Base-by-base conservation (phyloP, 495 filamentous ascomycete species). In the Hyphodiscus hymeniophilus region DNA sequence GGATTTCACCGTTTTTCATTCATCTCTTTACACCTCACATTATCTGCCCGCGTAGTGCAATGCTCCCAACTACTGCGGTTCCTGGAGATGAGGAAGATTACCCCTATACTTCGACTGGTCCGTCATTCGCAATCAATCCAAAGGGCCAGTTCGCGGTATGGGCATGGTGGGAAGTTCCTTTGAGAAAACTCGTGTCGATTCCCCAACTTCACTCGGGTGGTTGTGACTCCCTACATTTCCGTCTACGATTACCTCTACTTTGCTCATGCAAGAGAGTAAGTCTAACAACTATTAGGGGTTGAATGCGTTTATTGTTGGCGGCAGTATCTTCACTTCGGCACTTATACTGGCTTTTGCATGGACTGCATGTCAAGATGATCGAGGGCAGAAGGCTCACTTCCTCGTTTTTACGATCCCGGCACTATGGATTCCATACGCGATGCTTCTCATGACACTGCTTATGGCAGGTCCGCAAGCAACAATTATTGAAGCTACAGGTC, bases 41-140 rank as follows among this genome's bases (percentile, higher is more conserved):
- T 87, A 85, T 84, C 90, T 96, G 89, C 90, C 87, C 90, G 89
- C 79, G 78, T 87, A 89, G 89, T 75, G 76, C 66, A 64, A 46
- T 64, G 59, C 67, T 81, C 81, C 33, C 48, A 53, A 75, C 87
- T 91, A 86, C 80, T 76, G 80, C 88, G 89, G 87, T 95, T 95
- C 89, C 89, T 94, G 85, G 77, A 88, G 82, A 70, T 74, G 89
- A 95, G 90, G 90, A 75, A 96, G 87, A 96, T 84, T 74, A 82
- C 84, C 88, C 85, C 80, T 82, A 77, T 78, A 79, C 75, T 75
- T 68, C 74, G 71, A 63, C 75, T 75, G 75, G 65, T 72, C 78
- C 73, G 66, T 81, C 80, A 85, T 89, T 87, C 82, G 82, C 85
- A 87, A 74, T 75, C 73, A 79, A 77, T 79, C 70, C 63, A 66